phyloP scores from a whole-genome alignment of 2,329 filamentous ascomycete species.

The Botrytis deweyae region DNA sequence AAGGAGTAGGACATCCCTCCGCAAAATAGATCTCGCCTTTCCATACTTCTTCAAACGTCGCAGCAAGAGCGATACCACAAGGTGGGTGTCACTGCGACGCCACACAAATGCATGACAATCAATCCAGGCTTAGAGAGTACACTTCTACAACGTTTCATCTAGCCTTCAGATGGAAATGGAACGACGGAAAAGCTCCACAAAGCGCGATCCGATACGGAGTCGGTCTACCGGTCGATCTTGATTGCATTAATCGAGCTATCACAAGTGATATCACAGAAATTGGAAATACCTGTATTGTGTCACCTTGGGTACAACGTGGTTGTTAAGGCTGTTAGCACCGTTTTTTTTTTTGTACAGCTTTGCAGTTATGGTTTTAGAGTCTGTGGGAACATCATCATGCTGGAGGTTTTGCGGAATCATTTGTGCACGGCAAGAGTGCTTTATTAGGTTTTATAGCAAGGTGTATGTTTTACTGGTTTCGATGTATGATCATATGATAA shows the following conservation, averaged over 20 bases:
- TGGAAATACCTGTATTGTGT: neutral
- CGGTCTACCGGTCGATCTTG: neutral
- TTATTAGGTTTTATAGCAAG: neutral
- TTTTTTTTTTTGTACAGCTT: neutral
- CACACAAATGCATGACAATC: neutral
- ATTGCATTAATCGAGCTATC: neutral
- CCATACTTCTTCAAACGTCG: neutral
- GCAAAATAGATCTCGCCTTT: neutral
- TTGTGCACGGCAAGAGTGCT: neutral
- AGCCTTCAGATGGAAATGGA: slow-evolving; percentile 1
- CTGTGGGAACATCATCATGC: neutral
- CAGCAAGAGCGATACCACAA: neutral
- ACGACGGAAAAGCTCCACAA: neutral
- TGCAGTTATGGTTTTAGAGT: neutral
- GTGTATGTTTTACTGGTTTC: neutral
- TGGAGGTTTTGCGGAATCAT: neutral
- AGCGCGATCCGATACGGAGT: neutral
- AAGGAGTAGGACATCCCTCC: neutral
- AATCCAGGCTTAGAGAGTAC: neutral
- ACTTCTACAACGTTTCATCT: neutral
- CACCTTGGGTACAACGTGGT: neutral
- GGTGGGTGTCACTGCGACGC: neutral
- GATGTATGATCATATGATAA: neutral
- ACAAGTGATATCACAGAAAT: neutral
- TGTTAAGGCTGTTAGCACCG: neutral